Evolutionary conservation across 2,329 filamentous ascomycete genomes (phyloP), one percentile per base, ranked within the genome.

Genomic region (Zymoseptoria crescenta): DNA sequence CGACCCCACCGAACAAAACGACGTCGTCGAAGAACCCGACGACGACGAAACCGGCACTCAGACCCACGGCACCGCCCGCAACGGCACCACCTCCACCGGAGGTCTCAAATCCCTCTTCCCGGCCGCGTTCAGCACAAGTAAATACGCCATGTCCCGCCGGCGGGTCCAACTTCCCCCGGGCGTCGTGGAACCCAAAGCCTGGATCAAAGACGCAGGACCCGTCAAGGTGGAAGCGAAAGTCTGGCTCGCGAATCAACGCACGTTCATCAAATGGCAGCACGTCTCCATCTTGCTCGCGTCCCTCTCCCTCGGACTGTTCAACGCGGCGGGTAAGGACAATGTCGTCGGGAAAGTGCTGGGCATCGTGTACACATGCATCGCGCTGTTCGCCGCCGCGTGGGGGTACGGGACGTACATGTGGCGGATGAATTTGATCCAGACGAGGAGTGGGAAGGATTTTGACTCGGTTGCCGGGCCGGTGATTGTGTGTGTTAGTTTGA

Each of bases 231-330:
- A 99, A 77, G 91, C 91, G 62, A 99, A 99, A 76, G 93, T 99
- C 29, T 99, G 94, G 93, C 86, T 99, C 59, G 94, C 94, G 57
- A 99, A 99, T 75, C 93, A 99, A 77, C 87, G 94, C 62, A 99
- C 94, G 0, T 99, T 96, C 73, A 87, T 99, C 74, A 97, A 96
- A 75, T 99, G 94, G 94, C 90, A 97, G 78, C 92, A 97, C 74
- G 91, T 99, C 69, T 87, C 86, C 62, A 85, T 99, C 54, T 81
- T 99, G 13, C 85, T 99, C 24, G 92, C 91, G 45, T 86, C 87
- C 21, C 77, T 99, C 29, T 89, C 90, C 0, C 78, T 99, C 10
- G 89, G 87, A 21, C 78, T 99, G 28, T 96, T 93, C 77, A 93
- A 96, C 67, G 91, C 93, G 0, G 92, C 92, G 0, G 89, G 89